Base-by-base conservation (phyloP, 257 asterid species). In the Przewalskia tangutica region DNA sequence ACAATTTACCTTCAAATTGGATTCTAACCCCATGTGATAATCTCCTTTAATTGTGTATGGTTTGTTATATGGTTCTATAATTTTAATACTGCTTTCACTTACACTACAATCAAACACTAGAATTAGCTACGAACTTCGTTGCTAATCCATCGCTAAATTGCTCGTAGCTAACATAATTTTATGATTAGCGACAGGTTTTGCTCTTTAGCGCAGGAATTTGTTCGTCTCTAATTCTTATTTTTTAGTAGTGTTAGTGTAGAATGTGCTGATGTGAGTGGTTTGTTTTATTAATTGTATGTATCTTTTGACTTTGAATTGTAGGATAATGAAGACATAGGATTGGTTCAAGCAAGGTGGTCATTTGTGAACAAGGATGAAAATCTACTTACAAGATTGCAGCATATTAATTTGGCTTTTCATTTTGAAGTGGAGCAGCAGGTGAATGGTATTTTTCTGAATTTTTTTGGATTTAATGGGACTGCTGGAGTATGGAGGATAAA, bases 351-450 rank as follows among this genome's bases (percentile, higher is more conserved):
- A 38, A 89, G 99, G 54, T 95, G 99, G 99, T 93, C 99, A 14
- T 95, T 95, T 77, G 99, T 95, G 84, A 95, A 95, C 91, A 93
- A 92, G 88, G 99, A 93, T 70, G 99, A 95, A 82, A 95, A 95
- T 76, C 89, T 95, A 16, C 89, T 95, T 36, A 95, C 99, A 2
- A 88, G 97, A 84, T 77, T 95, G 90, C 99, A 95, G 88, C 90
- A 90, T 85, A 85, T 95, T 79, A 95, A 95, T 86, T 87, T 95
- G 77, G 99, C 99, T 36, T 95, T 95, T 83, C 99, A 95, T 87
- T 95, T 95, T 73, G 99, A 95, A 86, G 98, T 95, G 36, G 99
- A 95, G 91, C 99, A 95, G 90, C 99, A 95, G 79, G 98, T 93
- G 46, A 95, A 95, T 77, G 99, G 99, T 3, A 88, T 87, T 87